Percentiles rank a stretch among this genome's conserved stretches.
Conservation (phyloP, 352 stramenopile species). For the Phytopythium cucurbitacearum region DNA sequence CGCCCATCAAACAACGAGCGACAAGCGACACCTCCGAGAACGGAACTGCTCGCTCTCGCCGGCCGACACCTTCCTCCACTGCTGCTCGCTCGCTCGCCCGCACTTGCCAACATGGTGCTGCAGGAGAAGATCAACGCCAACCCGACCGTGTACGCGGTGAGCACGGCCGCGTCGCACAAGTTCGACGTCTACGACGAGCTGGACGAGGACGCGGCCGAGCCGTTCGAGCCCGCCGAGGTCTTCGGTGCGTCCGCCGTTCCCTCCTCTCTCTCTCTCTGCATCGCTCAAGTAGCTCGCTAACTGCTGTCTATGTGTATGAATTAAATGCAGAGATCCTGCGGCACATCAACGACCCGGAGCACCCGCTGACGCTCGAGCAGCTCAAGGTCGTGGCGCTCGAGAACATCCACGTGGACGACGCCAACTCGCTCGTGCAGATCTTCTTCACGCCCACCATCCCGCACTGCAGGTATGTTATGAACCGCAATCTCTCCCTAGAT, state of each 20-base stretch:
- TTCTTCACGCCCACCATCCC: constrained; percentile 95
- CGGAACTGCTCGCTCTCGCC: not conserved
- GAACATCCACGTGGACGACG: constrained; percentile 88
- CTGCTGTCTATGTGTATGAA: not conserved
- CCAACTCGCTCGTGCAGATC: constrained; percentile 69
- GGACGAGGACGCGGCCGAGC: constrained; percentile 66
- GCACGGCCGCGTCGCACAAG: constrained; percentile 45
- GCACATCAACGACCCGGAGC: constrained; percentile 92
- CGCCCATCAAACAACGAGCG: not conserved
- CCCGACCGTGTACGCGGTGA: constrained; percentile 82
- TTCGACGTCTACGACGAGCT: constrained; percentile 54
- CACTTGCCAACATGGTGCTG: constrained; percentile 35
- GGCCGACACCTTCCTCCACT: too few relatives aligned
- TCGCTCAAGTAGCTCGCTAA: not conserved
- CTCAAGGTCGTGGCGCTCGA: constrained; percentile 91
- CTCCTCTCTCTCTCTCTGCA: not conserved
- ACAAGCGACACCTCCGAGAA: not conserved
- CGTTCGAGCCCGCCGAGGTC: constrained; percentile 81
- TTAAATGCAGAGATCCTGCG: constrained; percentile 65
- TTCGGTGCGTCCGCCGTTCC: constrained; percentile 53
- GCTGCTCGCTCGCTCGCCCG: too few relatives aligned
- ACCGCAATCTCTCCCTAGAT: not conserved
- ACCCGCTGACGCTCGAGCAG: constrained; percentile 92
- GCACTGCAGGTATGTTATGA: constrained; percentile 84
- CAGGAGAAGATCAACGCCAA: constrained; percentile 89